phyloP scores from a whole-genome alignment of 1,284 basidiomycete species.

The Porodaedalea pini region DNA sequence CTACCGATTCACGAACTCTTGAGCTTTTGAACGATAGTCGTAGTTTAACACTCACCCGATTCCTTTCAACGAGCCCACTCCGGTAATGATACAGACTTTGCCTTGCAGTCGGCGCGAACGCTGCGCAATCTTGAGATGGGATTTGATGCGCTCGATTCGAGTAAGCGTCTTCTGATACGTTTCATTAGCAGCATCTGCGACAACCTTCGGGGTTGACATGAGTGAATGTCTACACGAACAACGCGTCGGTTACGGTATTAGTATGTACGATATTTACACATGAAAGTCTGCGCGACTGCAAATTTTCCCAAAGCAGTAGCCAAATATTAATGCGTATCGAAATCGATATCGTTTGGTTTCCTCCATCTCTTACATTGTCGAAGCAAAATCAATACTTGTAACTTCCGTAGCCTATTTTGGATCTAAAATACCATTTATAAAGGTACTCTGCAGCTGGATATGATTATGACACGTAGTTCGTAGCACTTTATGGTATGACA shows the following conservation, averaged over 20 bases:
- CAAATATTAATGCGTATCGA: no score
- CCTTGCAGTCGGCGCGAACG: slow-evolving; percentile 60
- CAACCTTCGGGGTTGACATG: slow-evolving; percentile 8
- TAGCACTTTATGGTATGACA: no score
- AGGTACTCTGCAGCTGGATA: no score
- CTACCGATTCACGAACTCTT: slow-evolving; percentile 36
- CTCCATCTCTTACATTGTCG: no score
- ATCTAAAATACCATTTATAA: no score
- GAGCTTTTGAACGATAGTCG: neutral
- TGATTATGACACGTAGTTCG: no score
- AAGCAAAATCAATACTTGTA: no score
- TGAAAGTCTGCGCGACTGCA: neutral
- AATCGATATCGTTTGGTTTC: no score
- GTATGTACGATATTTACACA: neutral
- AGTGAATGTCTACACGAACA: neutral
- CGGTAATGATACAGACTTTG: slow-evolving; percentile 91
- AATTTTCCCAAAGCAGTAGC: neutral
- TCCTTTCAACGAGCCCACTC: slow-evolving; percentile 78
- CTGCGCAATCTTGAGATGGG: slow-evolving; percentile 59
- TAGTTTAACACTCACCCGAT: slow-evolving; percentile 62
- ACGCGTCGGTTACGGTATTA: neutral
- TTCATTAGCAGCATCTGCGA: slow-evolving; percentile 30
- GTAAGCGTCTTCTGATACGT: slow-evolving; percentile 54
- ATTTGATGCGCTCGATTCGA: slow-evolving; percentile 66
- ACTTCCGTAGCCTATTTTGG: no score